Percentiles rank a stretch among this genome's conserved stretches.
phyloP scores from a whole-genome alignment of 495 filamentous ascomycete genomes.

The Penicillium roqueforti region DNA sequence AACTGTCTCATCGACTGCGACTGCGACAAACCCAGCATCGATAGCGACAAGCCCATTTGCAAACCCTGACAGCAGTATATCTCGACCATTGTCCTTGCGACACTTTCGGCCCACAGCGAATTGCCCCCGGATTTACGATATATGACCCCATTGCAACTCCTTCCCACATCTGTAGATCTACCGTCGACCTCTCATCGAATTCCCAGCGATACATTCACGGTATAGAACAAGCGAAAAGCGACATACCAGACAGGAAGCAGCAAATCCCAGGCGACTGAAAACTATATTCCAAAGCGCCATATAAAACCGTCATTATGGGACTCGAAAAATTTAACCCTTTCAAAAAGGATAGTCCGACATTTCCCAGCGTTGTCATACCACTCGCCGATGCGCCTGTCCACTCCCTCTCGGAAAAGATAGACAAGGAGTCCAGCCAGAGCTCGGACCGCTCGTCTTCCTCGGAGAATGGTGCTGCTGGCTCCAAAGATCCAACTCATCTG shows the following conservation, averaged over 20 bases:
- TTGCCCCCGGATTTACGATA: not conserved
- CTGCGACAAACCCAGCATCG: not conserved
- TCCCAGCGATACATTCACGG: not conserved
- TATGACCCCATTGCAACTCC: constrained; percentile 3
- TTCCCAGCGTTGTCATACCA: constrained; percentile 50
- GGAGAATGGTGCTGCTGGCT: constrained; percentile 27
- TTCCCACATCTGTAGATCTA: constrained; percentile 15
- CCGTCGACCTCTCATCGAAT: not conserved
- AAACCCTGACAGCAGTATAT: not conserved
- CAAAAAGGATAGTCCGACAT: constrained; percentile 45
- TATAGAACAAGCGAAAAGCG: not conserved
- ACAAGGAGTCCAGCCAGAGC: constrained; percentile 21
- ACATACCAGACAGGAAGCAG: constrained; percentile 11
- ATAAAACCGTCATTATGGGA: constrained; percentile 25
- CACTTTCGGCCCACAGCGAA: constrained; percentile 8
- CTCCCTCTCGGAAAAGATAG: constrained; percentile 25
- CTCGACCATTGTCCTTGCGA: constrained; percentile 11
- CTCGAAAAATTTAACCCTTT: constrained; percentile 46
- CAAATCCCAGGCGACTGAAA: constrained; percentile 2
- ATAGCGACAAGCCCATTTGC: constrained; percentile 2
- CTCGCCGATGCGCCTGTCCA: constrained; percentile 41
- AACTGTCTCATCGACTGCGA: not conserved
- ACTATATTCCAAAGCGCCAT: constrained; percentile 24
- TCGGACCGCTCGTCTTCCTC: constrained; percentile 24
- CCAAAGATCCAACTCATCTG: constrained; percentile 31